Conservation (phyloP, 805 yeast genomes). For the Starmerella bombicola region DNA sequence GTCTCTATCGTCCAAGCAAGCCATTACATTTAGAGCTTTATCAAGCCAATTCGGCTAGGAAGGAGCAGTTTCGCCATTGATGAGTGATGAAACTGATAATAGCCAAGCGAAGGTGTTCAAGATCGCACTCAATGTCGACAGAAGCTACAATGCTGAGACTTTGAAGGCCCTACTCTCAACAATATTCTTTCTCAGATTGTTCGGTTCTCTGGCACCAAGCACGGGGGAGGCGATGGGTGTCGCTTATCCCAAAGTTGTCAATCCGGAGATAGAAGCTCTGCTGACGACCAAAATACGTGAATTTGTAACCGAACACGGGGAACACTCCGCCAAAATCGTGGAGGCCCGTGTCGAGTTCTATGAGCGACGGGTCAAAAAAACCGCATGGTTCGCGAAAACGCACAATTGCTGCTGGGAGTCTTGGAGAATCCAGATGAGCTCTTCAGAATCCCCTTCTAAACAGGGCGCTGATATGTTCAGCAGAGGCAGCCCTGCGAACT, state of each 20-base stretch:
- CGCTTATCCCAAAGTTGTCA: constrained; percentile 32
- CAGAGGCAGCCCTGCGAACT: not conserved
- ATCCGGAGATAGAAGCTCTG: constrained; percentile 16
- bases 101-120: not conserved
- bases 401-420: constrained; percentile 54
- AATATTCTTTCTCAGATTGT: constrained; percentile 54
- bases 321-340: constrained; percentile 13
- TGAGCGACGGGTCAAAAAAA: constrained; percentile 31
- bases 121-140: constrained; percentile 29
- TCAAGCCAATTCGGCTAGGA: not conserved
- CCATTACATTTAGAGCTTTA: too few species aligned
- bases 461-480: constrained; percentile 1
- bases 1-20: too few species aligned
- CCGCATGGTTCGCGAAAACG: constrained; percentile 44
- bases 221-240: constrained; percentile 45
- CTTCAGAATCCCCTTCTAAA: constrained; percentile 15
- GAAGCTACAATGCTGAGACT: constrained; percentile 43
- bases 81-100: not conserved
- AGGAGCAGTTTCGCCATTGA: not conserved
- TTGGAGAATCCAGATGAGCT: constrained; percentile 47
- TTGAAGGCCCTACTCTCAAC: constrained; percentile 50
- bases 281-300: constrained; percentile 17
- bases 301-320: constrained; percentile 11
- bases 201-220: constrained; percentile 50
- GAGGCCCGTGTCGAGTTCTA: constrained; percentile 23